These are phyloP conservation scores for Beverwykella pulmonaria DNA, from an alignment of 495 filamentous ascomycete species.

Conservation along the genomic window DNA sequence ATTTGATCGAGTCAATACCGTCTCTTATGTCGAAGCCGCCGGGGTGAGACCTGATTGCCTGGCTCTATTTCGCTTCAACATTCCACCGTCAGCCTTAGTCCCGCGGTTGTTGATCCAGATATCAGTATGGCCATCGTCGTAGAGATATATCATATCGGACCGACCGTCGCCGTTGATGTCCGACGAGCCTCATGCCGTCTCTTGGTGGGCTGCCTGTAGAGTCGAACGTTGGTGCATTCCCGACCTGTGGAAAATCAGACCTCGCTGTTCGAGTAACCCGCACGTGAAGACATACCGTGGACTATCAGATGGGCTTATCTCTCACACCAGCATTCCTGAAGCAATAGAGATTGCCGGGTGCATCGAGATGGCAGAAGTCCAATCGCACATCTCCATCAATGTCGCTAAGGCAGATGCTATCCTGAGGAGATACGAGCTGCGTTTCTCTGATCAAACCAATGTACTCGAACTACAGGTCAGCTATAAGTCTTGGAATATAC, in stretches of 20 bases:
- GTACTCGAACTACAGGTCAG: no score
- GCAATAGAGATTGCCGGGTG: conserved; percentile 39
- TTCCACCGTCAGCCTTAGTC: conserved; percentile 10
- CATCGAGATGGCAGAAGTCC: conserved; percentile 32
- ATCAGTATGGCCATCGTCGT: conserved; percentile 29
- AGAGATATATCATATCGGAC: conserved; percentile 43
- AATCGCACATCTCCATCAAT: conserved; percentile 38
- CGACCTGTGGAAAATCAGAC: conserved; percentile 6
- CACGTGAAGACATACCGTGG: no score
- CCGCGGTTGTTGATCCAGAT: conserved; percentile 42
- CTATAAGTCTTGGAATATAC: no score
- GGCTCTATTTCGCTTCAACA: not conserved
- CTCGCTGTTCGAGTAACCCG: no score
- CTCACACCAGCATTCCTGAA: no score
- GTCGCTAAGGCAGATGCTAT: no score
- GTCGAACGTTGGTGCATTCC: conserved; percentile 2
- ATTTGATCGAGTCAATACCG: not conserved
- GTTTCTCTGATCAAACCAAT: no score
- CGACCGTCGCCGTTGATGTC: conserved; percentile 46
- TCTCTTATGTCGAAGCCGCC: not conserved
- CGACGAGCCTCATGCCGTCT: conserved; percentile 37
- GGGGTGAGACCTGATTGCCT: not conserved
- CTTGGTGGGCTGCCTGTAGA: conserved; percentile 39
- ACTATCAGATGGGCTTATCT: no score
- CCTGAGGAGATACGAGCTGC: no score